These are phyloP conservation scores for Cucurbitaria berberidis DNA, from an alignment of 2,329 filamentous ascomycete genomes.

Conservation along the genomic window DNA sequence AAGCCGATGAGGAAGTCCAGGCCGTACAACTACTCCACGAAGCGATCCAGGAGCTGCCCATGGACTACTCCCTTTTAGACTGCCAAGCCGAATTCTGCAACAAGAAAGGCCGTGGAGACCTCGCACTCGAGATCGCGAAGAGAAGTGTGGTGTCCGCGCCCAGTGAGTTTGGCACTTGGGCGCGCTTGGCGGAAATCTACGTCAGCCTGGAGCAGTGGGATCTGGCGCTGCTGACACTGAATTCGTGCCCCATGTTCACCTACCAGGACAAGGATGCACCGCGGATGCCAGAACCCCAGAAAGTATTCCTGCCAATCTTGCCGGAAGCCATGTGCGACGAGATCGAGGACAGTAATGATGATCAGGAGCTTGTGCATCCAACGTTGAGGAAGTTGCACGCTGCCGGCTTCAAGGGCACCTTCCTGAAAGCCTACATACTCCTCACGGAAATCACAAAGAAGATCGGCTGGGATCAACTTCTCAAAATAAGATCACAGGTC, in stretches of 20 bases:
- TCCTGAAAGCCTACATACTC: conserved; percentile 91
- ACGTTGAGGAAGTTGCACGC: conserved; percentile 86
- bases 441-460: conserved; percentile 95
- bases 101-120: conserved; percentile 82
- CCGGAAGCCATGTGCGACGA: conserved; percentile 91
- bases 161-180: conserved; percentile 97
- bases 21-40: conserved; percentile 88
- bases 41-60: conserved; percentile 86
- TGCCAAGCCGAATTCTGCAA: conserved; percentile 92
- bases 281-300: conserved; percentile 88
- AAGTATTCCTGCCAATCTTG: conserved; percentile 84
- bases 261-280: conserved; percentile 98
- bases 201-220: conserved; percentile 96
- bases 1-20: conserved; percentile 96
- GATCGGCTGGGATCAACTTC: conserved; percentile 95
- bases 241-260: conserved; percentile 99
- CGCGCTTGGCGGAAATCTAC: conserved; percentile 89
- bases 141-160: conserved; percentile 93
- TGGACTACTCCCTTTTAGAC: conserved; percentile 97
- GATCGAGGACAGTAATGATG: conserved; percentile 89
- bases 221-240: conserved; percentile 89
- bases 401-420: conserved; percentile 90
- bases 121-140: conserved; percentile 92
- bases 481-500: conserved; percentile 93
- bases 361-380: conserved; percentile 84